phyloP scores from a whole-genome alignment of 1,139 yeast genomes.

The Lipomyces yarrowii region DNA sequence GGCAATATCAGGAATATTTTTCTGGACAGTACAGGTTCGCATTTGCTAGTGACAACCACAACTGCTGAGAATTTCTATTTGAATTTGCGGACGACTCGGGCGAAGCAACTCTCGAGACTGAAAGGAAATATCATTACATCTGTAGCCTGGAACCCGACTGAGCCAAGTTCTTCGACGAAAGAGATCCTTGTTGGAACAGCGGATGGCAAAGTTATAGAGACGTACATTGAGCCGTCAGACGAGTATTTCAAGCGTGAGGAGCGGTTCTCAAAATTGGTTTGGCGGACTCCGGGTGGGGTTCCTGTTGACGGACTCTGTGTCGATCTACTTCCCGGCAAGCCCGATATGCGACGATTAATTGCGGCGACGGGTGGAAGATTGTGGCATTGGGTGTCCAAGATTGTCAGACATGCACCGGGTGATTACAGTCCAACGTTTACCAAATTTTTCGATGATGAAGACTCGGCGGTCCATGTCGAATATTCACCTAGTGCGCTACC shows the following conservation, averaged over 20 bases:
- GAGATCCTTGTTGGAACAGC: slow-evolving; percentile 54
- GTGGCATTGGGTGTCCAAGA: slow-evolving; percentile 31
- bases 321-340: slow-evolving; percentile 31
- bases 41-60: slow-evolving; percentile 52
- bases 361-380: slow-evolving; percentile 26
- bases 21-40: slow-evolving; percentile 54
- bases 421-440: slow-evolving; percentile 40
- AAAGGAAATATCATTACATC: slow-evolving; percentile 48
- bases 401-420: slow-evolving; percentile 31
- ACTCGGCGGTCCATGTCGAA: slow-evolving; percentile 32
- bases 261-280: slow-evolving; percentile 46
- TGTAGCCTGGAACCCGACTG: slow-evolving; percentile 50
- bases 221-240: slow-evolving; percentile 49
- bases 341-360: slow-evolving; percentile 27
- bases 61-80: slow-evolving; percentile 52
- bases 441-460: slow-evolving; percentile 38
- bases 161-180: slow-evolving; percentile 49
- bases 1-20: slow-evolving; percentile 47
- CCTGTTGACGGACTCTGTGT: slow-evolving; percentile 45
- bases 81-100: slow-evolving; percentile 44
- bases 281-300: slow-evolving; percentile 40
- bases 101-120: slow-evolving; percentile 48
- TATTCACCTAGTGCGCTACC: slow-evolving; percentile 28
- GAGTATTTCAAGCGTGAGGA: slow-evolving; percentile 50
- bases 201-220: slow-evolving; percentile 52